phyloP scores from a whole-genome alignment of 2,329 filamentous ascomycete genomes.

The Cladobotryum protrusum region DNA sequence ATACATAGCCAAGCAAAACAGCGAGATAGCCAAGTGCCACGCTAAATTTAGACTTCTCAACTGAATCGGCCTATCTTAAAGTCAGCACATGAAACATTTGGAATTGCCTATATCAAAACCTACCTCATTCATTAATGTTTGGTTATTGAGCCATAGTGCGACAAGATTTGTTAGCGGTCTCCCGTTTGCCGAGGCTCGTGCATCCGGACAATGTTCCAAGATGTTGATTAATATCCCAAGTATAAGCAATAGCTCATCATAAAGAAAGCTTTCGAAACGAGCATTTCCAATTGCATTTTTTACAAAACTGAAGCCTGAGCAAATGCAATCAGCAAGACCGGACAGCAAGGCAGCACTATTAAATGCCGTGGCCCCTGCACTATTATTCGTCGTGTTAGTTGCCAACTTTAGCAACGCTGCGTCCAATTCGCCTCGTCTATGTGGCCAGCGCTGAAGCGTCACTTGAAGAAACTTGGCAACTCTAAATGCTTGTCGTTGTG shows the following conservation, averaged over 20 bases:
- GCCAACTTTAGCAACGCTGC: slow-evolving; percentile 50
- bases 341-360: slow-evolving; percentile 51
- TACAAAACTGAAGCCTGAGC: slow-evolving; percentile 44
- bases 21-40: slow-evolving; percentile 84
- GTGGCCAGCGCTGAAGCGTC: slow-evolving; percentile 26
- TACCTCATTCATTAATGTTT: slow-evolving; percentile 63
- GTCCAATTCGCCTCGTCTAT: slow-evolving; percentile 20
- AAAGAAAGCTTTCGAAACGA: slow-evolving; percentile 41
- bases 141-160: slow-evolving; percentile 60
- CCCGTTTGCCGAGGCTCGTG: slow-evolving; percentile 23
- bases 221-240: slow-evolving; percentile 84
- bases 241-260: slow-evolving; percentile 70
- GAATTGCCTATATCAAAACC: slow-evolving; percentile 22
- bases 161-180: slow-evolving; percentile 54
- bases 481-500: slow-evolving; percentile 22
- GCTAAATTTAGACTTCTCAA: slow-evolving; percentile 69
- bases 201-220: slow-evolving; percentile 65
- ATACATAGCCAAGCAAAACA: slow-evolving; percentile 76
- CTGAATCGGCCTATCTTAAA: slow-evolving; percentile 53
- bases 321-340: slow-evolving; percentile 43
- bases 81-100: background rate
- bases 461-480: slow-evolving; percentile 25
- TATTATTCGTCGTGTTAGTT: slow-evolving; percentile 82
- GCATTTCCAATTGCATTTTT: slow-evolving; percentile 42
- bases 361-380: slow-evolving; percentile 64